phyloP scores from a whole-genome alignment of 805 yeast species.

The Barnettozyma vustinii region DNA sequence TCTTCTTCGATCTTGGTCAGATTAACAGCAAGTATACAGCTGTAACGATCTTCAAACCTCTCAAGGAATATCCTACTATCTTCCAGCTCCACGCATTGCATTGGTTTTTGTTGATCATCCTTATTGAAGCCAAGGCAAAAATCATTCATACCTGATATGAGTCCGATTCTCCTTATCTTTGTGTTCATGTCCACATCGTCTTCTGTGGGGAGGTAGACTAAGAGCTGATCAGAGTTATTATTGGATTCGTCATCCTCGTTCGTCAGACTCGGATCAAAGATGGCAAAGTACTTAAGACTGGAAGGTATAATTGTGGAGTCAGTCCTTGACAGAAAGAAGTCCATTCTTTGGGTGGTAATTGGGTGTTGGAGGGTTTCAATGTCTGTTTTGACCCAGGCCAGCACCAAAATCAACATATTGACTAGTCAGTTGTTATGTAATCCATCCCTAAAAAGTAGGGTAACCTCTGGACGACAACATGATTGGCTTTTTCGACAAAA shows the following conservation, averaged over 20 bases:
- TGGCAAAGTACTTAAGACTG: conserved; percentile 26
- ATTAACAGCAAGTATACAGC: conserved; percentile 21
- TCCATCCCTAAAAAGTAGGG: too few relatives aligned
- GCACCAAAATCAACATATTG: too few relatives aligned
- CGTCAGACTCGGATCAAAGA: conserved; percentile 35
- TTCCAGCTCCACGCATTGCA: conserved; percentile 25
- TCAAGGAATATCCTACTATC: conserved; percentile 24
- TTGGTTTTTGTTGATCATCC: not conserved
- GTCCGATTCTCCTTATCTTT: conserved; percentile 35
- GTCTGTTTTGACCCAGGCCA: too few relatives aligned
- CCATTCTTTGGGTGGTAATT: conserved; percentile 13
- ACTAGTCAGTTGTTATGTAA: too few relatives aligned
- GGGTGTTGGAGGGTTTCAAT: not conserved
- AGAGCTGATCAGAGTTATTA: conserved; percentile 24
- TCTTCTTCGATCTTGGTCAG: conserved; percentile 17
- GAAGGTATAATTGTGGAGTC: conserved; percentile 13
- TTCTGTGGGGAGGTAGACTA: conserved; percentile 27
- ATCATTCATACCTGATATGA: conserved; percentile 33
- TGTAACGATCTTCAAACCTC: conserved; percentile 26
- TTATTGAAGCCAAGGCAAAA: conserved; percentile 10
- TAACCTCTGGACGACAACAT: too few relatives aligned
- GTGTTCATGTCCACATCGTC: conserved; percentile 24
- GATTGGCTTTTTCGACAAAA: too few relatives aligned
- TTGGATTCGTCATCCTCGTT: conserved; percentile 21
- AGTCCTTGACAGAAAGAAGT: conserved; percentile 15